Base-by-base conservation (phyloP, 306 rosid genomes). In the Cyamopsis tetragonoloba region DNA sequence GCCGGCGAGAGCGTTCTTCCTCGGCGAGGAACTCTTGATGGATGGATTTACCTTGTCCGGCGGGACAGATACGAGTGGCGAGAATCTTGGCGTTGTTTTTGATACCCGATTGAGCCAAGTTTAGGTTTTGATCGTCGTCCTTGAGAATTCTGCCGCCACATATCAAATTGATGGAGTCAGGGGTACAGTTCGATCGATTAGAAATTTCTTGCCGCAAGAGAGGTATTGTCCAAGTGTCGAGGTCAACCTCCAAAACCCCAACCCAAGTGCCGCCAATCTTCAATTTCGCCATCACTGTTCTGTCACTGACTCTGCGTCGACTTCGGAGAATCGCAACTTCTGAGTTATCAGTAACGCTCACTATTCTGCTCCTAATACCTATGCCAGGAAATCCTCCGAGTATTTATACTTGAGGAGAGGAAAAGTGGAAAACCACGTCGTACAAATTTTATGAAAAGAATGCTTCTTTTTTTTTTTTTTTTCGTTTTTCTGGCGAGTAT, bases 251-350 rank as follows among this genome's bases (percentile, higher is more conserved):
- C 1, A 89, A 20, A 17, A 80, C 71, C 19, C 96, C 92, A 0
- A 63, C 58, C 96, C 92, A 86, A 5, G 84, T 64, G 2, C 96
- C 96, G 5, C 81, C 85, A 54, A 89, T 76, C 79, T 84, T 84
- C 59, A 89, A 57, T 62, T 86, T 86, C 74, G 85, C 83, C 96
- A 89, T 89, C 20, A 15, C 5, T 2, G 2, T 28, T 28, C 32
- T n/a, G n/a, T n/a, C n/a, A n/a, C 32, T 28, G 32, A 28, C 32
- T n/a, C n/a, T n/a, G n/a, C n/a, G n/a, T n/a, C n/a, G n/a, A n/a
- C n/a, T n/a, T n/a, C n/a, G n/a, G n/a, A n/a, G n/a, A n/a, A n/a
- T n/a, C n/a, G n/a, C n/a, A n/a, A n/a, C n/a, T n/a, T n/a, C n/a
- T n/a, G n/a, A n/a, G n/a, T n/a, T n/a, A n/a, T n/a, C n/a, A n/a